Base-by-base conservation (phyloP, 495 filamentous ascomycete genomes). In the Copromyces sp. region DNA sequence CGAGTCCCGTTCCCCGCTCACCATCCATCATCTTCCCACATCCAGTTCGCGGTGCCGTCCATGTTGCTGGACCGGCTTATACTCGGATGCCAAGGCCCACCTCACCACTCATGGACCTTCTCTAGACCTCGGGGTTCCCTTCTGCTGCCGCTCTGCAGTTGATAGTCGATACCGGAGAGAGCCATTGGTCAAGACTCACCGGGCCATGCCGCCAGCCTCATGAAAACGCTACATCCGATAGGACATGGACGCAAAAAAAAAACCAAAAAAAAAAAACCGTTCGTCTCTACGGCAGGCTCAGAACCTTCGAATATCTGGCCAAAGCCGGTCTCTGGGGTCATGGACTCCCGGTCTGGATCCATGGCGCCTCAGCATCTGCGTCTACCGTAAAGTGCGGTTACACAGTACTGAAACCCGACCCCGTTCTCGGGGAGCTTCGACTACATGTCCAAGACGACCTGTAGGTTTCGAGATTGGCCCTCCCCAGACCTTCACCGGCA, bases 201-300 rank as follows among this genome's bases (percentile, higher is more conserved):
- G 75, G 75, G 61, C 72, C 47, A 74, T 78, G 78, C 73, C 79
- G 77, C 76, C 74, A 75, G 77, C 78, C 79, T 81, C 78, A 78
- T 78, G 74, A 77, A 70, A 71, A 76, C 72, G 74, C 71, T 45
- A 68, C 68, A 74, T 76, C 79, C 77, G 79, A 81, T 80, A 79
- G 77, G 79, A 71, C 69, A 16, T 68, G 20, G 35, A 32, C 70
- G 24, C 24, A 24, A 24, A 24, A 24, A 24, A 24, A 24, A 24
- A 24, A 24, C n/a, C n/a, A 24, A 24, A 24, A 39, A 29, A 24
- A 41, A 39, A 29, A 14, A 37, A 12, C 37, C 61, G 42, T 37
- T 70, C 37, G 29, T 65, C 53, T 65, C 53, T 3, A 65, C 12
- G 29, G 29, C 53, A 65, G 32, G 32, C 53, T 65, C 53, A 65